phyloP scores from a whole-genome alignment of 192 early-diverging fungal genomes.

The Mortierella antarctica region DNA sequence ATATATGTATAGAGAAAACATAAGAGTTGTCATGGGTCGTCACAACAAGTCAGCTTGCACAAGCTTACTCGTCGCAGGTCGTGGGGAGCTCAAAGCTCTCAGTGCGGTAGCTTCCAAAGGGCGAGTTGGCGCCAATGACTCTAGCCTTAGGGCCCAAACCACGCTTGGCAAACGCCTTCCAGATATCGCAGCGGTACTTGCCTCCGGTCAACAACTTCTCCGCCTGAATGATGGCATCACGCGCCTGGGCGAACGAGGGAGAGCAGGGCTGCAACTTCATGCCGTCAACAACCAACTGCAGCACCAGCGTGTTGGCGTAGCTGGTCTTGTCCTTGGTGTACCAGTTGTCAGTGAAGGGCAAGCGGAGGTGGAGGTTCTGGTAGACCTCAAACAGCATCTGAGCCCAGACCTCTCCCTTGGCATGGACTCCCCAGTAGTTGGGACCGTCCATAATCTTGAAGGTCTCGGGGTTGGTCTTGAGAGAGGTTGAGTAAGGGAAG shows the following conservation, averaged over 20 bases:
- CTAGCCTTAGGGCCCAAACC: constrained; percentile 84
- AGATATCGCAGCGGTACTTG: constrained; percentile 77
- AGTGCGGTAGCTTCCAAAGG: constrained; percentile 66
- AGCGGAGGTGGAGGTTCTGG: constrained; percentile 73
- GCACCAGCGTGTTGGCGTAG: constrained; percentile 75
- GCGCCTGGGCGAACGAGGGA: constrained; percentile 77
- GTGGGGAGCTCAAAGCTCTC: constrained; percentile 65
- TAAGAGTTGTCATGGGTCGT: too few relatives aligned
- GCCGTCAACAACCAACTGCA: constrained; percentile 80
- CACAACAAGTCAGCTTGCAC: too few relatives aligned
- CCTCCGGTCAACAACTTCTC: constrained; percentile 72
- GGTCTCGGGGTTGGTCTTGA: constrained; percentile 81
- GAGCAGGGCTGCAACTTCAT: constrained; percentile 83
- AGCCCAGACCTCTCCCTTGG: constrained; percentile 95
- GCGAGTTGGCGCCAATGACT: constrained; percentile 66
- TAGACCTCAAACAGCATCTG: constrained; percentile 90
- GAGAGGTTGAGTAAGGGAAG: constrained; percentile 84
- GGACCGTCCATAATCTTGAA: constrained; percentile 81
- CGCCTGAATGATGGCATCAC: constrained; percentile 79
- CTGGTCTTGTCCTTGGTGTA: constrained; percentile 57
- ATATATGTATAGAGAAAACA: too few relatives aligned
- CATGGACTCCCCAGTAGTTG: constrained; percentile 94
- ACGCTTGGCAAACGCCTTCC: constrained; percentile 88
- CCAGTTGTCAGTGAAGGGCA: constrained; percentile 68
- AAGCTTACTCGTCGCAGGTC: background rate